These are phyloP conservation scores for Colletotrichum sp. DNA, from an alignment of 2,329 filamentous ascomycete genomes.

Conservation along the genomic window DNA sequence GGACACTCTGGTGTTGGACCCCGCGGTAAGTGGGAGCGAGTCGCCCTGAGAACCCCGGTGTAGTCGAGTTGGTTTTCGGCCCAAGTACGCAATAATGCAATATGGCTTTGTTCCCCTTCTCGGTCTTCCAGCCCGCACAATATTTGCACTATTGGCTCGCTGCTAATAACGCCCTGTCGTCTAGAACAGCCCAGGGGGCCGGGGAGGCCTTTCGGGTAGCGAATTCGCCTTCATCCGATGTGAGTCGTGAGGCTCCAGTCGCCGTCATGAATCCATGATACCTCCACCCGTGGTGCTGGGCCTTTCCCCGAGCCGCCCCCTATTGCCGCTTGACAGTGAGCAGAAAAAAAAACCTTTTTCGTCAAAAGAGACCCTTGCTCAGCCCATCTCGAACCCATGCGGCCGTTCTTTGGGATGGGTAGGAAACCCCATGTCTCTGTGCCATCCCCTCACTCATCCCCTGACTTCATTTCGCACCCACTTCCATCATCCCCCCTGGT, in stretches of 20 bases:
- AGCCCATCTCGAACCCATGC: neutral
- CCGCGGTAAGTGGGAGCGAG: neutral
- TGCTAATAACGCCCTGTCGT: neutral
- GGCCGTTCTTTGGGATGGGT: neutral
- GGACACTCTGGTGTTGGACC: neutral
- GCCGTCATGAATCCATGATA: neutral
- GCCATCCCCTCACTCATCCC: neutral
- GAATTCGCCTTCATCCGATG: neutral
- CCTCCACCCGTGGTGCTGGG: constrained; percentile 6
- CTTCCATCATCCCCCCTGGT: neutral
- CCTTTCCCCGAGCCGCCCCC: neutral
- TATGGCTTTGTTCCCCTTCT: neutral
- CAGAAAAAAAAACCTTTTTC: neutral
- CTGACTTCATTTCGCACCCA: constrained; percentile 13
- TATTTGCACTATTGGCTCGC: neutral
- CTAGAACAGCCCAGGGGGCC: neutral
- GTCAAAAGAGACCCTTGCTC: neutral
- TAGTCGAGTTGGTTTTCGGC: neutral
- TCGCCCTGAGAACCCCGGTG: neutral
- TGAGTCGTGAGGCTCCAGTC: neutral
- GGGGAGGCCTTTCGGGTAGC: neutral
- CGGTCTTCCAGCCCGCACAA: neutral
- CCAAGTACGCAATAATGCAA: neutral
- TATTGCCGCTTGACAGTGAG: neutral
- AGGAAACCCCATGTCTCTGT: neutral